Evolutionary conservation across 257 asterid species (phyloP), one percentile per base, ranked within the genome.

Genomic region (Verbena officinalis): DNA sequence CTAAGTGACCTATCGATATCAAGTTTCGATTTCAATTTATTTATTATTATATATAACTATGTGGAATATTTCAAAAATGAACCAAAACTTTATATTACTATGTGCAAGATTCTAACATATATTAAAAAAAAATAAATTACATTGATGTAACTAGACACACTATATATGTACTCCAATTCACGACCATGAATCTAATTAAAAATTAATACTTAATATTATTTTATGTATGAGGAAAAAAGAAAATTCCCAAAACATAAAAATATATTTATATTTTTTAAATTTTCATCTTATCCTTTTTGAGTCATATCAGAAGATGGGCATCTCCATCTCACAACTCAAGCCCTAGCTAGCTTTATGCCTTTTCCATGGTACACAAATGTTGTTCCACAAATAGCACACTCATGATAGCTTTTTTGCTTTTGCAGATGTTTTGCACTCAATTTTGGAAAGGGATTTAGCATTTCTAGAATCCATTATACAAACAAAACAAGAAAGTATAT

Each of bases 351-450:
- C 64, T 59, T 72, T 70, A 82, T 82, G 82, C 87, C 59, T 73
- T 82, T 76, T 65, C 59, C 71, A 66, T 73, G 80, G 83, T 45
- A 74, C 69, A 61, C 68, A 64, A 55, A 80, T 60, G 76, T 74
- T 77, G 83, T 77, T 77, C 86, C 81, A 69, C 77, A 78, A 76
- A 78, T 81, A 72, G 81, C 65, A 62, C 58, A 72, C 67, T 60
- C 8, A 54, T 58, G 58, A 59, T 34, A 71, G 10, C n/a, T 51
- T 64, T 64, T 67, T 67, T 50, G 30, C 71, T 55, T 75, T 79
- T 70, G 46, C 67, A 62, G 59, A 65, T 69, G 68, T 68, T 69
- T 75, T 55, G 71, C 77, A 70, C 81, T 70, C 73, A 46, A 75
- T 76, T 27, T 60, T 67, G 65, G 78, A 67, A 76, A 70, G 60